Evolutionary conservation across 192 early-diverging fungal species (phyloP).

Genomic region (Linnemannia zychae): DNA sequence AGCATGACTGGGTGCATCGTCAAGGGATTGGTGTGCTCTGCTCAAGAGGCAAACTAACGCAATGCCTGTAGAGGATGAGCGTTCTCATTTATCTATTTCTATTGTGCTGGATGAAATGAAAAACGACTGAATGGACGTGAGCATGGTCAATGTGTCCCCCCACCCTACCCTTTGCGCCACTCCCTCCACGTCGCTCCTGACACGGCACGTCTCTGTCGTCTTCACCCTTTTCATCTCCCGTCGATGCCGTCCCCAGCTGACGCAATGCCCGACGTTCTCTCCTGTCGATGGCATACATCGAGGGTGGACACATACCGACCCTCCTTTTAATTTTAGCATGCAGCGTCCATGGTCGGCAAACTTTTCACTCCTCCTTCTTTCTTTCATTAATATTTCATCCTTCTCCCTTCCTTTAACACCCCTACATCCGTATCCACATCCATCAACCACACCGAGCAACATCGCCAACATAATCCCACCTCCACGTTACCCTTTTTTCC

Average conservation of each 20-base stretch:
- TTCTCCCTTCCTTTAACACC: neutral
- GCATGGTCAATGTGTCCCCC: neutral
- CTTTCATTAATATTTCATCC: neutral
- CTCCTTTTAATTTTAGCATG: neutral
- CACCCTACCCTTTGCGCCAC: neutral
- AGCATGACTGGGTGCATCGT: neutral
- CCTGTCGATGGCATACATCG: neutral
- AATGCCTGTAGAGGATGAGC: neutral
- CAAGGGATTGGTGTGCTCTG: neutral
- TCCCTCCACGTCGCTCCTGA: neutral
- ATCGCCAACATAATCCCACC: no score
- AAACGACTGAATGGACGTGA: neutral
- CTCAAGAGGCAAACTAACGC: neutral
- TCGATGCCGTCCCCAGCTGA: neutral
- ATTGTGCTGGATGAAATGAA: neutral
- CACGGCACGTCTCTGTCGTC: no score
- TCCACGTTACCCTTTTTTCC: no score
- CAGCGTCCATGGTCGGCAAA: neutral
- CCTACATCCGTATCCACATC: no score
- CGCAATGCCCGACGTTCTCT: neutral
- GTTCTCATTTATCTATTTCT: neutral
- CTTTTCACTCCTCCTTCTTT: neutral
- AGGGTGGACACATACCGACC: neutral
- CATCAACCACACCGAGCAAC: no score
- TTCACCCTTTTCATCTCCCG: neutral